phyloP scores from a whole-genome alignment of 2,329 filamentous ascomycete species.

The Aureobasidium sp. region DNA sequence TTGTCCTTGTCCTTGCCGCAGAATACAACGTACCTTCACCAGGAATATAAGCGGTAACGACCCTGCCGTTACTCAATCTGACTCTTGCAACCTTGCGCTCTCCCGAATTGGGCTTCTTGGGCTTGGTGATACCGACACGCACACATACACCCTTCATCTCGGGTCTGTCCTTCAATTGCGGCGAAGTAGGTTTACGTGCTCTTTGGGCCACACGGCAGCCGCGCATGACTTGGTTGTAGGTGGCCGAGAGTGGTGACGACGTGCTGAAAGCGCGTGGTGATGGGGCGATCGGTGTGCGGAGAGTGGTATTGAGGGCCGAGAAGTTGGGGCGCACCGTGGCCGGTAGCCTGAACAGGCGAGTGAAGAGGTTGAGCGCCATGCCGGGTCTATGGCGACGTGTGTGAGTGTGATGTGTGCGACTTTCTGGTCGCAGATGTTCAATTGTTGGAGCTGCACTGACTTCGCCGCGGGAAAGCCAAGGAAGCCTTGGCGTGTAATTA shows the following conservation, averaged over 20 bases:
- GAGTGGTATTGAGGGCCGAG: not conserved
- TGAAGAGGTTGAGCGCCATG: slow-evolving; percentile 34
- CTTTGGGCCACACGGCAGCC: slow-evolving; percentile 72
- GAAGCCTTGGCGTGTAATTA: not conserved
- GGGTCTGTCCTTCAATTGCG: slow-evolving; percentile 67
- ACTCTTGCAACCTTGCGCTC: slow-evolving; percentile 94
- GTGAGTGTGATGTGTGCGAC: not conserved
- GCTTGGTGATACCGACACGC: slow-evolving; percentile 85
- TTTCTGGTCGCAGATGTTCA: not conserved
- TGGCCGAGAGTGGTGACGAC: slow-evolving; percentile 32
- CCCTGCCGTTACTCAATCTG: slow-evolving; percentile 72
- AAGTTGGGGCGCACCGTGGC: slow-evolving; percentile 18
- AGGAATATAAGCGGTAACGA: slow-evolving; percentile 89
- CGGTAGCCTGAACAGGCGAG: slow-evolving; percentile 29
- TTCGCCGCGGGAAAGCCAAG: slow-evolving; percentile 3
- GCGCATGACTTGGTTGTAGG: slow-evolving; percentile 44
- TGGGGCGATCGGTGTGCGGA: not conserved
- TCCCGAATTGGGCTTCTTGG: slow-evolving; percentile 98
- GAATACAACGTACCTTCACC: slow-evolving; percentile 58
- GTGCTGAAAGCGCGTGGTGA: slow-evolving; percentile 28
- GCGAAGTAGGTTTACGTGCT: slow-evolving; percentile 78
- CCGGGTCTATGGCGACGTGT: slow-evolving; percentile 5
- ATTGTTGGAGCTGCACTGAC: not conserved
- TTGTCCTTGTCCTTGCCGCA: not conserved
- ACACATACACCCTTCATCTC: slow-evolving; percentile 93